phyloP scores from a whole-genome alignment of 352 stramenopile species.

The Phytophthora vignae region DNA sequence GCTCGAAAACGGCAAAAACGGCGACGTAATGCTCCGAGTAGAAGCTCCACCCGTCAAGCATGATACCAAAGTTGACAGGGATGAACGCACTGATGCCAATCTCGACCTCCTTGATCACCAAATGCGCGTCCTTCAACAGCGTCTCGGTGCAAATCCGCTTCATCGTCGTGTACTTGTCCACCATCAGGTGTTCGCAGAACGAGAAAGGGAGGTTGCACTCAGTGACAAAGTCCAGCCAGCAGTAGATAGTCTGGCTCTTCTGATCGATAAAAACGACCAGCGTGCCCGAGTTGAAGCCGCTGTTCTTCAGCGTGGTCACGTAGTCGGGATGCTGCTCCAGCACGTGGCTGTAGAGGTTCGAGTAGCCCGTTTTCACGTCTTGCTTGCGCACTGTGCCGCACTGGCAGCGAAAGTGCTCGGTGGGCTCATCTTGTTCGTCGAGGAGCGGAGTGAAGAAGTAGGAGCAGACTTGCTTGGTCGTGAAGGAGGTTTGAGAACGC shows the following conservation, averaged over 20 bases:
- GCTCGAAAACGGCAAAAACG: constrained; percentile 5
- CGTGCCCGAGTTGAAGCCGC: neutral
- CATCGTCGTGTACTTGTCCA: constrained; percentile 12
- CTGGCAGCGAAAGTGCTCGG: constrained; percentile 7
- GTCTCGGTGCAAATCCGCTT: constrained; percentile 5
- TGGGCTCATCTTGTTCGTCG: constrained; percentile 16
- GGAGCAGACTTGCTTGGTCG: constrained; percentile 1
- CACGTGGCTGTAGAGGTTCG: constrained; percentile 16
- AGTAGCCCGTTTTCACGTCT: constrained; percentile 6
- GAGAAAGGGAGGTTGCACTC: constrained; percentile 11
- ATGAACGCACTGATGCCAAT: neutral
- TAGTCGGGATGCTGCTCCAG: constrained; percentile 2
- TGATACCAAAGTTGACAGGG: neutral
- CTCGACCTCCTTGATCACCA: constrained; percentile 8
- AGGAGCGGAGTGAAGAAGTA: constrained; percentile 13
- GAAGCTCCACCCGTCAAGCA: constrained; percentile 6
- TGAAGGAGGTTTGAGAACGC: neutral
- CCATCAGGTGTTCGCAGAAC: constrained; percentile 4
- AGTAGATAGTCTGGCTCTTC: constrained; percentile 9
- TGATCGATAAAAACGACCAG: constrained; percentile 1
- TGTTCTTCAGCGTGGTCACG: constrained; percentile 6
- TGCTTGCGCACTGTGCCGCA: neutral
- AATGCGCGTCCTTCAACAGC: neutral
- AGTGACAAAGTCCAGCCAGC: constrained; percentile 2
- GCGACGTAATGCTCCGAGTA: constrained; percentile 5